Conservation (phyloP, 805 yeast species). For the Candida maesae region DNA sequence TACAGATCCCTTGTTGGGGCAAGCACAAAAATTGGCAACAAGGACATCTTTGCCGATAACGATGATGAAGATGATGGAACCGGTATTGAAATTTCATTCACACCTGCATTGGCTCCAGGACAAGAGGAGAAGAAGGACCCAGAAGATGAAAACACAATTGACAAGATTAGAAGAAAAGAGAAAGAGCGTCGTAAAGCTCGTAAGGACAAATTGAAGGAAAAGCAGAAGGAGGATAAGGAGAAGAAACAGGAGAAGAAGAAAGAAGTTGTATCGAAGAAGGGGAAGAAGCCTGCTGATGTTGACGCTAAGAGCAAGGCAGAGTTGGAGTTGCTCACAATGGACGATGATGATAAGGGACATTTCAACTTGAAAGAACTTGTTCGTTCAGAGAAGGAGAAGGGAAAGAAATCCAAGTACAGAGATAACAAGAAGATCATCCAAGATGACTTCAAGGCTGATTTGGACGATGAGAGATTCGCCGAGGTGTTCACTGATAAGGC, state of each 20-base stretch:
- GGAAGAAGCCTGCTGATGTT: slow-evolving; percentile 26
- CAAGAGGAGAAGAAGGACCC: slow-evolving; percentile 30
- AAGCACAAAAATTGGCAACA: slow-evolving; percentile 33
- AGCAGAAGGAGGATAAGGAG: slow-evolving; percentile 48
- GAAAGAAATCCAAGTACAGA: slow-evolving; percentile 44
- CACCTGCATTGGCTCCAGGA: slow-evolving; percentile 59
- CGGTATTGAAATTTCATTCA: slow-evolving; percentile 89
- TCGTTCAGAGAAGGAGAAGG: slow-evolving; percentile 65
- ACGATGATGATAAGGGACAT: slow-evolving; percentile 42
- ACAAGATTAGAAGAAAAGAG: slow-evolving; percentile 78
- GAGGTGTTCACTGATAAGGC: slow-evolving; percentile 82
- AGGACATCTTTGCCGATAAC: slow-evolving; percentile 30
- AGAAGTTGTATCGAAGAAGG: slow-evolving; percentile 27
- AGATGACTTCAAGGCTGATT: slow-evolving; percentile 60
- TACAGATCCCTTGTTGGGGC: slow-evolving; percentile 56
- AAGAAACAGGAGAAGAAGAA: slow-evolving; percentile 44
- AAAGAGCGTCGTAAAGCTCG: slow-evolving; percentile 88
- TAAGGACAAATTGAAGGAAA: slow-evolving; percentile 67
- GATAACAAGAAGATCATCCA: slow-evolving; percentile 47
- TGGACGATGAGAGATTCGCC: slow-evolving; percentile 79
- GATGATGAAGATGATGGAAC: slow-evolving; percentile 46
- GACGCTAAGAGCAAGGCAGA: slow-evolving; percentile 56
- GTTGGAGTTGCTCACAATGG: slow-evolving; percentile 66
- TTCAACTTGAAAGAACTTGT: slow-evolving; percentile 76
- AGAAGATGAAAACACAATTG: slow-evolving; percentile 68